Evolutionary conservation across 257 asterid species (phyloP), one percentile per base, ranked within the genome.

Genomic region (Scutellaria minor): DNA sequence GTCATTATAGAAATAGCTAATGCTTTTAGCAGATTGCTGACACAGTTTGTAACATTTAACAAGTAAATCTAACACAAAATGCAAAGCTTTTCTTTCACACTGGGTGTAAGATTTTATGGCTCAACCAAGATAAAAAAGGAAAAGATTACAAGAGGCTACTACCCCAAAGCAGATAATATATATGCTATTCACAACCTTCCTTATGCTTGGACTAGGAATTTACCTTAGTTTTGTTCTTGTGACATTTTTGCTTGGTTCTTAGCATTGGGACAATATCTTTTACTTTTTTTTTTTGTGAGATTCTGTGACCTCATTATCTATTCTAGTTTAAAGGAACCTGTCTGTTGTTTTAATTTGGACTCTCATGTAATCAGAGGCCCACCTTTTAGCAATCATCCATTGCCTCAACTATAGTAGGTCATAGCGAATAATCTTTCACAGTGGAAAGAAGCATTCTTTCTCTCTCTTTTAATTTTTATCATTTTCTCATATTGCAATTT

Each of bases 1-100:
- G 42, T 79, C 63, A 70, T 64, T 44, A 68, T 9, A 41, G 66
- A 41, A 69, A 35, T 75, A 56, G 62, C 65, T 47, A 11, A 27
- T 31, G 20, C 66, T 74, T 70, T 58, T 57, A 55, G 58, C 39
- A 55, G 37, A 70, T 71, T 47, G 20, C 72, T 72, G 9, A 40
- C 18, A 31, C 51, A 24, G 1, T 44, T 72, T 59, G 5, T 54
- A 20, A 22, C 4, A 9, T 41, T 56, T 35, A 53, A 55, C 57
- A 44, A 46, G 65, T 61, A 44, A 47, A 56, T 55, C 47, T 56
- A 55, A 71, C 15, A 31, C 69, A 46, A 54, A 71, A 56, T 54
- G 51, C n/a, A 37, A 15, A 14, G 44, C 48, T 48, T 58, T 53
- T 52, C 52, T 31, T 48, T 31, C 13, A 27, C 41, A 70, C 71